These are phyloP conservation scores for Sporormia fimetaria DNA, from an alignment of 495 filamentous ascomycete species.

Conservation along the genomic window DNA sequence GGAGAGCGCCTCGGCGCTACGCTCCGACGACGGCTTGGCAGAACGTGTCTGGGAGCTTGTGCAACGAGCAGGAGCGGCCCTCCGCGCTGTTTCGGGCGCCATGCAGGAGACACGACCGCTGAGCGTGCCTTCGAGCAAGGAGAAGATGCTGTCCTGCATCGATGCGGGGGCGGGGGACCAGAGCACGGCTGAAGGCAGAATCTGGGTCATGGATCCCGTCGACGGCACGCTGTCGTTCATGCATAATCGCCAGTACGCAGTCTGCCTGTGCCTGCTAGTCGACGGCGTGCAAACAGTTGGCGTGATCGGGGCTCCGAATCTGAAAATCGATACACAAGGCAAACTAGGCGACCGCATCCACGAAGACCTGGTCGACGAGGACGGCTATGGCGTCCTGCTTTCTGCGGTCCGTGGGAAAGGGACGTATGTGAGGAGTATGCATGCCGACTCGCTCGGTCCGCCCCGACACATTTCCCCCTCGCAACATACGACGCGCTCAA, in stretches of 20 bases:
- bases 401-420: constrained; percentile 48
- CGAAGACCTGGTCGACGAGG: constrained; percentile 41
- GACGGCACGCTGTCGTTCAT: constrained; percentile 62
- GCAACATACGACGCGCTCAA: constrained; percentile 6
- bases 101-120: constrained; percentile 23
- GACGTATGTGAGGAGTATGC: constrained; percentile 41
- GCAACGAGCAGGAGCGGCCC: not conserved
- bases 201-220: constrained; percentile 62
- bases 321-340: constrained; percentile 29
- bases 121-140: constrained; percentile 36
- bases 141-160: constrained; percentile 51
- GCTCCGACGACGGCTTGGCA: constrained; percentile 10
- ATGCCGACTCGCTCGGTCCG: constrained; percentile 28
- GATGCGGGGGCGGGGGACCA: constrained; percentile 44
- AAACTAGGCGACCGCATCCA: constrained; percentile 25
- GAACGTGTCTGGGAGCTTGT: constrained; percentile 26
- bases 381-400: constrained; percentile 44
- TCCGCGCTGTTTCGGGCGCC: constrained; percentile 21
- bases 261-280: constrained; percentile 45
- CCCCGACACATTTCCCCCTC: constrained; percentile 32
- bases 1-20: constrained; percentile 18
- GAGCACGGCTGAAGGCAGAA: constrained; percentile 27
- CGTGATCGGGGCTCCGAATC: constrained; percentile 48
- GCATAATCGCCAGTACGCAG: constrained; percentile 51
- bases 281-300: constrained; percentile 40